Percentiles rank a stretch among this genome's conserved stretches.
These are phyloP conservation scores for Pseudodiploospora longispora DNA, from an alignment of 2,329 filamentous ascomycete genomes.

Conservation along the genomic window DNA sequence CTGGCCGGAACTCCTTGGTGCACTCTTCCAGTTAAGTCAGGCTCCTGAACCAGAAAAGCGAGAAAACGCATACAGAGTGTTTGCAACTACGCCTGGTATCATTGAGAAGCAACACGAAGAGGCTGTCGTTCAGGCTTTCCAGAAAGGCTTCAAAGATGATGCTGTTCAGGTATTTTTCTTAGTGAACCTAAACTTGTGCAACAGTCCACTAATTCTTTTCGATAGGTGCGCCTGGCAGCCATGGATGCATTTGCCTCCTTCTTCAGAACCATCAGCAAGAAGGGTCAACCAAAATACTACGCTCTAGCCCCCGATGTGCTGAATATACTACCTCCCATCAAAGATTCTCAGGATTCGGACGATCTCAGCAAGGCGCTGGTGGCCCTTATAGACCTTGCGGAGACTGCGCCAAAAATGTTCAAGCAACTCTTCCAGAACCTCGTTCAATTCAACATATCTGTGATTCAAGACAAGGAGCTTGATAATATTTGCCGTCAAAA, in stretches of 20 bases:
- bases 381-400: conserved; percentile 87
- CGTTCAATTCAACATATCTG: conserved; percentile 85
- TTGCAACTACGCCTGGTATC: conserved; percentile 87
- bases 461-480: conserved; percentile 93
- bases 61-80: conserved; percentile 90
- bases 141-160: conserved; percentile 84
- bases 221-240: conserved; percentile 76
- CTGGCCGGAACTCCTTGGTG: conserved; percentile 83
- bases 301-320: conserved; percentile 81
- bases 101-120: conserved; percentile 95
- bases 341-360: conserved; percentile 83
- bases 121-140: conserved; percentile 80
- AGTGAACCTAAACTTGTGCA: not conserved
- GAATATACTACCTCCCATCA: conserved; percentile 89
- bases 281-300: conserved; percentile 82
- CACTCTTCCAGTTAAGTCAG: conserved; percentile 85
- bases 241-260: conserved; percentile 97
- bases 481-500: conserved; percentile 88
- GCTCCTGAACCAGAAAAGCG: conserved; percentile 74
- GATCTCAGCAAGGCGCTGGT: conserved; percentile 84
- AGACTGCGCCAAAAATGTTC: conserved; percentile 96
- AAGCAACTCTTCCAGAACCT: conserved; percentile 87
- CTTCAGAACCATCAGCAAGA: conserved; percentile 85
- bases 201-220: conserved; percentile 3
- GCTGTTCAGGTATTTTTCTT: conserved; percentile 58